phyloP scores from a whole-genome alignment of 257 asterid genomes.

The Solanum etuberosum region DNA sequence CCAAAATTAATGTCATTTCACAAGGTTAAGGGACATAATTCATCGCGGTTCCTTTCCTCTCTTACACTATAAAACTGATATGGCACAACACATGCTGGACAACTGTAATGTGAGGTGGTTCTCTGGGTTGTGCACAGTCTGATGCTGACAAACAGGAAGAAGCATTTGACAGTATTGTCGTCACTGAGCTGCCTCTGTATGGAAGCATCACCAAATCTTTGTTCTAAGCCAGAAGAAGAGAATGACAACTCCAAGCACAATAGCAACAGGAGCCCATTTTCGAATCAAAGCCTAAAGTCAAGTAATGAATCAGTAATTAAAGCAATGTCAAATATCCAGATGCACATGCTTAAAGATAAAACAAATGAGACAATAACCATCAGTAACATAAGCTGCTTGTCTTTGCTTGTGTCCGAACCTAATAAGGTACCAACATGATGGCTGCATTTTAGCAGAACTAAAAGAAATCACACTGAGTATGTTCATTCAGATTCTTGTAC shows the following conservation, averaged over 20 bases:
- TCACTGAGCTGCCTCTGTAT: not conserved
- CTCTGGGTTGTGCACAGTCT: not conserved
- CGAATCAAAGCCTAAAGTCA: conserved; percentile 73
- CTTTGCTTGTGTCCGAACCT: not conserved
- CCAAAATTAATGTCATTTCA: not conserved
- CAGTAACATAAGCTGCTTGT: not conserved
- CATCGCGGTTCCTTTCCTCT: not conserved
- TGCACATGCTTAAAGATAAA: not conserved
- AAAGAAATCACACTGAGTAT: not conserved
- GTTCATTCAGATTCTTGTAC: not conserved
- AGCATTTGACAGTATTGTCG: not conserved
- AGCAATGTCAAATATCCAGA: not conserved
- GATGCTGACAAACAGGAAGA: not conserved
- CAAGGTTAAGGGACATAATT: not conserved
- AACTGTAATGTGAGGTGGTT: not conserved
- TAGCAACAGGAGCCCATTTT: conserved; percentile 88
- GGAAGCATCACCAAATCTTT: conserved; percentile 69
- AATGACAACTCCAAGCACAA: conserved; percentile 77
- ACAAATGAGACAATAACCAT: not conserved
- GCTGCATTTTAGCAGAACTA: not conserved
- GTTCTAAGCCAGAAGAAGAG: conserved; percentile 73
- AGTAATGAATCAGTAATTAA: not conserved
- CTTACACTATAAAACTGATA: not conserved
- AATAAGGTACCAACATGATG: not conserved
- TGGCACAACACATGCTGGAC: not conserved